Conservation (phyloP, 2,329 filamentous ascomycete species). For the Orbilia oligospora region DNA sequence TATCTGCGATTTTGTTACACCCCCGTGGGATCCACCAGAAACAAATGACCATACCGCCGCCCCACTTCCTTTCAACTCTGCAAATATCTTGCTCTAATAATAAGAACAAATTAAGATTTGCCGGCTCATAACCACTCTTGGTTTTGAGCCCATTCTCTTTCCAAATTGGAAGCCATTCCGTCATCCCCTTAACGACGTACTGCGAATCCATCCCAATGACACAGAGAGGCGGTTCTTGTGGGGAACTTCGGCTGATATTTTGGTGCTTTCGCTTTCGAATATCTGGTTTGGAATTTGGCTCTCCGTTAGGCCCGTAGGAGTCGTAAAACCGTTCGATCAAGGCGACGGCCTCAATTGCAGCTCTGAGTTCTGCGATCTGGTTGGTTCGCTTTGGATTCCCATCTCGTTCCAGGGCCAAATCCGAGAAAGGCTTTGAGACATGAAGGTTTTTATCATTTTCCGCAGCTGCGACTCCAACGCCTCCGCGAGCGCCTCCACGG, state of each 20-base stretch:
- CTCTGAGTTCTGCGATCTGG: constrained; percentile 37
- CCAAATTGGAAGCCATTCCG: constrained; percentile 27
- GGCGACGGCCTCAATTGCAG: constrained; percentile 23
- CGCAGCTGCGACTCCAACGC: constrained; percentile 14
- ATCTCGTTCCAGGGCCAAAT: neutral
- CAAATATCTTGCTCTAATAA: constrained; percentile 9
- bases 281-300: no score
- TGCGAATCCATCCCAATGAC: constrained; percentile 40
- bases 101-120: constrained; percentile 26
- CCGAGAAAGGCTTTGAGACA: constrained; percentile 24
- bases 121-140: neutral
- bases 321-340: neutral
- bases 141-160: constrained; percentile 13
- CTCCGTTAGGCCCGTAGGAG: neutral
- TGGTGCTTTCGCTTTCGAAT: no score
- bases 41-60: neutral
- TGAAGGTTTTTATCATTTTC: neutral
- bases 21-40: constrained; percentile 35
- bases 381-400: constrained; percentile 2
- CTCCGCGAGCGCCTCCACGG: constrained; percentile 6
- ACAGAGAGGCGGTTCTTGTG: neutral
- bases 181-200: constrained; percentile 30
- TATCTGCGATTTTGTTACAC: constrained; percentile 33
- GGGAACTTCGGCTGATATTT: no score
- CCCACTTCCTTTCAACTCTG: neutral